Evolutionary conservation across 306 rosid species (phyloP).

Genomic region (Phaseolus lunatus): DNA sequence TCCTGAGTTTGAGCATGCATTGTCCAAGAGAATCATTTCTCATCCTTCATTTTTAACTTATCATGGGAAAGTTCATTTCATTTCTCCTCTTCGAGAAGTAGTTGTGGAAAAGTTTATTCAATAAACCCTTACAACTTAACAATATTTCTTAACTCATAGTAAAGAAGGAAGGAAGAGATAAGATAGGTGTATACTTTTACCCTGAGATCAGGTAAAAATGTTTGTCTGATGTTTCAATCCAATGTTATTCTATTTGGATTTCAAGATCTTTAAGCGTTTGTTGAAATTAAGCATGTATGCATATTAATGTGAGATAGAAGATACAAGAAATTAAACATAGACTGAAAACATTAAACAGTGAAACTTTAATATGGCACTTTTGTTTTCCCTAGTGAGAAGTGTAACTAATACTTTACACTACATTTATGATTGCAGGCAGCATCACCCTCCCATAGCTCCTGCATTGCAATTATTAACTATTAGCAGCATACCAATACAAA

Average conservation of each 20-base stretch:
- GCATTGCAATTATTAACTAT: slow-evolving; percentile 29
- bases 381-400: neutral
- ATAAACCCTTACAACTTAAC: no score
- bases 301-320: neutral
- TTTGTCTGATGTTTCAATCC: neutral
- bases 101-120: no score
- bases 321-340: neutral
- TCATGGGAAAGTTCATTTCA: no score
- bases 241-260: neutral
- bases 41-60: no score
- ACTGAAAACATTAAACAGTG: neutral
- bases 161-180: no score
- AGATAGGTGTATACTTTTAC: no score
- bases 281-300: neutral
- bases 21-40: no score
- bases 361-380: neutral
- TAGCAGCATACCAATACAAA: slow-evolving; percentile 7
- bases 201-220: no score
- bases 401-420: slow-evolving; percentile 10
- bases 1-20: no score
- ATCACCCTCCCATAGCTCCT: slow-evolving; percentile 49
- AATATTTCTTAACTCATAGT: no score
- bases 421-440: slow-evolving; percentile 13
- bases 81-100: no score
- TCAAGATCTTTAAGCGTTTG: neutral